Evolutionary conservation across 441 rosid species (phyloP).

Genomic region (Codiaeum variegatum): DNA sequence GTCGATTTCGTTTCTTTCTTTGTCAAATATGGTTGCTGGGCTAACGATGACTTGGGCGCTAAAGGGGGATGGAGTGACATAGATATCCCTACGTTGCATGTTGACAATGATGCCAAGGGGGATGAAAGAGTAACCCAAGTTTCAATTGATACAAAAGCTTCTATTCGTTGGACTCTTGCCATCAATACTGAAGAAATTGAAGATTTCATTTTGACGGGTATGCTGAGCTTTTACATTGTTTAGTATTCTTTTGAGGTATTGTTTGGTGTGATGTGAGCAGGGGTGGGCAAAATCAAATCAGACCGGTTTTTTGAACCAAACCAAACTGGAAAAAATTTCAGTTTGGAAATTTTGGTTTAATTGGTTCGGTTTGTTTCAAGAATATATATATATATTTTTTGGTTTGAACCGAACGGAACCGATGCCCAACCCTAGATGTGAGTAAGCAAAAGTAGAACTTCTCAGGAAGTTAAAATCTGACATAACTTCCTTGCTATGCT

Average conservation of each 20-base stretch:
- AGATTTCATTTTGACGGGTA: slow-evolving; percentile 68
- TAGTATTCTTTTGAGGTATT: not conserved
- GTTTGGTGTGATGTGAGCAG: too few relatives aligned
- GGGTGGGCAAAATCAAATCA: too few relatives aligned
- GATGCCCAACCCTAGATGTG: too few relatives aligned
- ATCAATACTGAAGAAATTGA: slow-evolving; percentile 67
- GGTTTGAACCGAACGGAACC: too few relatives aligned
- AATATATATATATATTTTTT: too few relatives aligned
- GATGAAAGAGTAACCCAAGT: slow-evolving; percentile 44
- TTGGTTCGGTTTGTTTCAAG: too few relatives aligned
- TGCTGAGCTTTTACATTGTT: not conserved
- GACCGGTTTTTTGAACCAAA: too few relatives aligned
- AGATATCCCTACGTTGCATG: slow-evolving; percentile 56
- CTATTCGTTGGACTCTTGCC: slow-evolving; percentile 79
- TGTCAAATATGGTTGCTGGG: slow-evolving; percentile 71
- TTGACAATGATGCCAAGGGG: slow-evolving; percentile 37
- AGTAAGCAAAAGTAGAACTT: too few relatives aligned
- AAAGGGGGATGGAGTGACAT: slow-evolving; percentile 65
- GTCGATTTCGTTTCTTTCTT: slow-evolving; percentile 73
- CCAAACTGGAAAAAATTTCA: too few relatives aligned
- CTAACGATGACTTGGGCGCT: slow-evolving; percentile 39
- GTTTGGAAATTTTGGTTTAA: too few relatives aligned
- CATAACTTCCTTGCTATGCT: not conserved
- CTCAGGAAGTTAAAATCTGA: too few relatives aligned
- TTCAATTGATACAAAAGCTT: slow-evolving; percentile 59